Percentiles rank a stretch among this genome's conserved stretches.
Evolutionary conservation across 2,329 filamentous ascomycete species (phyloP).

Genomic region (Plenodomus biglobosus): DNA sequence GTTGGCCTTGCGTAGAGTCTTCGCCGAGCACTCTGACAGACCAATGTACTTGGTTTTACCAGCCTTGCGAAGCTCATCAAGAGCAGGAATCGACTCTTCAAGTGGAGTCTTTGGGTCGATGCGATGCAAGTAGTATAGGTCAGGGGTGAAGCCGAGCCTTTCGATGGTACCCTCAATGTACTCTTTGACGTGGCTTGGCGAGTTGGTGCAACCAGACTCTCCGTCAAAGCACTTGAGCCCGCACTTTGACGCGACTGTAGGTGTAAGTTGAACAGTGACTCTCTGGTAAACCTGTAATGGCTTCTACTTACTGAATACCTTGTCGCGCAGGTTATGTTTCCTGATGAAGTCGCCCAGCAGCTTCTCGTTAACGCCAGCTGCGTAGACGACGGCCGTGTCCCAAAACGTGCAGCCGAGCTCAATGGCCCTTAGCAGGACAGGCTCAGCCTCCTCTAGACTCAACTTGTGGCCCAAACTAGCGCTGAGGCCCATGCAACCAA

Average conservation of each 20-base stretch:
- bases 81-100: slow-evolving; percentile 50
- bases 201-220: slow-evolving; percentile 44
- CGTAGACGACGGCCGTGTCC: slow-evolving; percentile 46
- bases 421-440: slow-evolving; percentile 53
- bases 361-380: slow-evolving; percentile 33
- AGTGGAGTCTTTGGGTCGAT: slow-evolving; percentile 42
- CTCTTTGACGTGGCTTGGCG: slow-evolving; percentile 42
- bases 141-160: slow-evolving; percentile 42
- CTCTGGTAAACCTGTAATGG: neutral
- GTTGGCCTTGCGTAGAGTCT: slow-evolving; percentile 51
- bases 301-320: slow-evolving; percentile 20
- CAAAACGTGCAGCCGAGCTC: slow-evolving; percentile 56
- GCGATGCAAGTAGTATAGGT: slow-evolving; percentile 48
- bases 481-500: slow-evolving; percentile 58
- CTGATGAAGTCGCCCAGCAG: slow-evolving; percentile 30
- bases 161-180: slow-evolving; percentile 45
- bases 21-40: slow-evolving; percentile 48
- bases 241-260: slow-evolving; percentile 29
- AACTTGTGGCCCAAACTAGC: slow-evolving; percentile 49
- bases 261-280: neutral
- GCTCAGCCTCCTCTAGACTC: slow-evolving; percentile 52
- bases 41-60: slow-evolving; percentile 55
- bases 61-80: slow-evolving; percentile 43
- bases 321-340: slow-evolving; percentile 30
- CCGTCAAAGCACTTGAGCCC: slow-evolving; percentile 36